phyloP scores from a whole-genome alignment of 2,329 filamentous ascomycete genomes.

The Colletotrichum sp. region DNA sequence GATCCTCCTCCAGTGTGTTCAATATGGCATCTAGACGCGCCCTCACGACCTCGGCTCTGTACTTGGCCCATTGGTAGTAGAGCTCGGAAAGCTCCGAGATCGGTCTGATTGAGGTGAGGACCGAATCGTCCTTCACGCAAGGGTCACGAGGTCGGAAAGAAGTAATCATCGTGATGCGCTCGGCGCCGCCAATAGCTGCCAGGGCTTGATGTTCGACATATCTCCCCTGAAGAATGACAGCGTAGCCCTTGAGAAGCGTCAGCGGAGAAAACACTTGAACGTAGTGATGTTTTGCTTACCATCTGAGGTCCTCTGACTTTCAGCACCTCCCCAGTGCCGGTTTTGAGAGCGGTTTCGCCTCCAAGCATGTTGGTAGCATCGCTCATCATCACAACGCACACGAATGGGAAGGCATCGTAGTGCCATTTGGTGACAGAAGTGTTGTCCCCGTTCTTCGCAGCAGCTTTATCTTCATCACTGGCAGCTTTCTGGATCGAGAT shows the following conservation, averaged over 20 bases:
- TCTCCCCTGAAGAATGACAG: constrained; percentile 48
- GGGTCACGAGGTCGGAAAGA: constrained; percentile 46
- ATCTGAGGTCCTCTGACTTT: constrained; percentile 65
- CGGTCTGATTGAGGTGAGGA: constrained; percentile 62
- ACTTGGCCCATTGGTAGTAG: constrained; percentile 66
- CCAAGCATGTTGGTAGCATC: constrained; percentile 68
- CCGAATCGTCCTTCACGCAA: constrained; percentile 48
- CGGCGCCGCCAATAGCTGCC: constrained; percentile 41
- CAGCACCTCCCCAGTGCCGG: constrained; percentile 53
- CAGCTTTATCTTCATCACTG: constrained; percentile 50
- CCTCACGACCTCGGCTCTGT: constrained; percentile 67
- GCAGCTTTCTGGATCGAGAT: constrained; percentile 55
- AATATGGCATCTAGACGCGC: constrained; percentile 44
- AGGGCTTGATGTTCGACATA: constrained; percentile 50
- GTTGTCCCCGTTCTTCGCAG: constrained; percentile 19
- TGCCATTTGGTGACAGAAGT: constrained; percentile 65
- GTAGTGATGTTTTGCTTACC: constrained; percentile 41
- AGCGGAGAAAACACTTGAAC: background rate
- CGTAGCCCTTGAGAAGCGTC: constrained; percentile 36
- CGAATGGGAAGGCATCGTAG: constrained; percentile 69
- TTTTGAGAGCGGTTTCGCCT: constrained; percentile 67
- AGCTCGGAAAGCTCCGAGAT: constrained; percentile 58
- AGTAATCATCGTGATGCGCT: constrained; percentile 52
- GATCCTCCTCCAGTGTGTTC: background rate
- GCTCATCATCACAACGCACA: constrained; percentile 72